phyloP scores from a whole-genome alignment of 805 yeast species.

The Scheffersomyces coipomensis region DNA sequence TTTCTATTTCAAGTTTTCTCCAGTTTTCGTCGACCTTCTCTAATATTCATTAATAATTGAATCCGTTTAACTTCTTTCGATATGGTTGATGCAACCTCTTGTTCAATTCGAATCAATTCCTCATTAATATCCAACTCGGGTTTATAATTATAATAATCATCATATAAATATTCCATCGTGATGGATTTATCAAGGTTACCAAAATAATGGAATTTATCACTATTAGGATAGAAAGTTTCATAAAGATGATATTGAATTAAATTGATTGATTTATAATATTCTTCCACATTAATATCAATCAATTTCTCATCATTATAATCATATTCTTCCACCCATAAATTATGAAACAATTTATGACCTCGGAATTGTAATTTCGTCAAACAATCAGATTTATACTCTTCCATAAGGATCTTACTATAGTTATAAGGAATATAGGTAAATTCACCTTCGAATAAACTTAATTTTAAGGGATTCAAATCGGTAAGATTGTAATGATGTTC shows the following conservation, averaged over 20 bases:
- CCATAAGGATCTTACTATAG: slow-evolving; percentile 35
- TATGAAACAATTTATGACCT: slow-evolving; percentile 47
- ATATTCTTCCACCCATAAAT: slow-evolving; percentile 47
- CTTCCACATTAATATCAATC: background rate
- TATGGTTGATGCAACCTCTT: no score
- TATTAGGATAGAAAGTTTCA: background rate
- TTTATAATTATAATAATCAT: no score
- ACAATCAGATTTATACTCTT: slow-evolving; percentile 44
- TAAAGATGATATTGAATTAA: background rate
- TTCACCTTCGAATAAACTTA: slow-evolving; percentile 48
- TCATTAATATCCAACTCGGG: background rate
- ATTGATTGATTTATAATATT: background rate
- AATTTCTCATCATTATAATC: background rate
- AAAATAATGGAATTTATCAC: background rate
- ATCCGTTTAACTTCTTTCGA: no score
- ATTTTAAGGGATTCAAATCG: slow-evolving; percentile 40
- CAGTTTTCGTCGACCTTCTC: no score
- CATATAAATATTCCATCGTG: background rate
- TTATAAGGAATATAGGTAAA: slow-evolving; percentile 55
- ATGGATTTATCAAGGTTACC: no score
- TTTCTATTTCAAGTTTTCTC: no score
- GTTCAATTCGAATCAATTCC: background rate
- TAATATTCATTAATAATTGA: no score
- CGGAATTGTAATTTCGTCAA: slow-evolving; percentile 31
- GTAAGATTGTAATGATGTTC: slow-evolving; percentile 27